Percentiles rank a stretch among this genome's conserved stretches.
These are phyloP conservation scores for Mycena olivaceomarginata DNA, from an alignment of 768 basidiomycete species.

Conservation along the genomic window DNA sequence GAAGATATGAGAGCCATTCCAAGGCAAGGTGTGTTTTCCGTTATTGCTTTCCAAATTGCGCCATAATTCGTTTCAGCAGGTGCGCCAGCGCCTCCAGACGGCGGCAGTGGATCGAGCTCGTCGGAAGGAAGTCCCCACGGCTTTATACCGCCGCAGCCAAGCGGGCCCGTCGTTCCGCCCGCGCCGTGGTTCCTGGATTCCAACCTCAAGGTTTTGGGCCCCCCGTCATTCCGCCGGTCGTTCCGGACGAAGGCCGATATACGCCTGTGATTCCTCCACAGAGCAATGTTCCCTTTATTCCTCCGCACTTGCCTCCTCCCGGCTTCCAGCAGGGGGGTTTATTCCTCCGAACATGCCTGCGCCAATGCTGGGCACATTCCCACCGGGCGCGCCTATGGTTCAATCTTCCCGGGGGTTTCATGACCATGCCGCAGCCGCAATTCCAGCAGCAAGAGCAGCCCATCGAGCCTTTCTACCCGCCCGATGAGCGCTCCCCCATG, in stretches of 20 bases:
- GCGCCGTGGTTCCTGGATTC: slow-evolving; percentile 37
- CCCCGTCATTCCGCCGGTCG: slow-evolving; percentile 63
- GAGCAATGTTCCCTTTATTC: slow-evolving; percentile 41
- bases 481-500: slow-evolving; percentile 26
- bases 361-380: neutral
- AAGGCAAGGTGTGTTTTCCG: slow-evolving; percentile 54
- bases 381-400: slow-evolving; percentile 13
- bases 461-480: slow-evolving; percentile 15
- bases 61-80: slow-evolving; percentile 7
- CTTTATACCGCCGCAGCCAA: slow-evolving; percentile 32
- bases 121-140: slow-evolving; percentile 26
- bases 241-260: slow-evolving; percentile 45
- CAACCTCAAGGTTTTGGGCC: slow-evolving; percentile 26
- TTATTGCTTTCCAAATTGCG: neutral
- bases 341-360: slow-evolving; percentile 38
- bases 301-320: slow-evolving; percentile 28
- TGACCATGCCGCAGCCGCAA: slow-evolving; percentile 26
- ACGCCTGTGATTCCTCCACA: slow-evolving; percentile 49
- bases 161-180: slow-evolving; percentile 17
- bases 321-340: neutral
- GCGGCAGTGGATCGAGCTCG: slow-evolving; percentile 32
- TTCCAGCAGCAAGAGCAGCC: neutral
- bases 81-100: slow-evolving; percentile 14
- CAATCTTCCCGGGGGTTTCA: slow-evolving; percentile 8
- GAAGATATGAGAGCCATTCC: slow-evolving; percentile 62